Base-by-base conservation (phyloP, 2,329 filamentous ascomycete genomes). In the Epichloe uncinata region DNA sequence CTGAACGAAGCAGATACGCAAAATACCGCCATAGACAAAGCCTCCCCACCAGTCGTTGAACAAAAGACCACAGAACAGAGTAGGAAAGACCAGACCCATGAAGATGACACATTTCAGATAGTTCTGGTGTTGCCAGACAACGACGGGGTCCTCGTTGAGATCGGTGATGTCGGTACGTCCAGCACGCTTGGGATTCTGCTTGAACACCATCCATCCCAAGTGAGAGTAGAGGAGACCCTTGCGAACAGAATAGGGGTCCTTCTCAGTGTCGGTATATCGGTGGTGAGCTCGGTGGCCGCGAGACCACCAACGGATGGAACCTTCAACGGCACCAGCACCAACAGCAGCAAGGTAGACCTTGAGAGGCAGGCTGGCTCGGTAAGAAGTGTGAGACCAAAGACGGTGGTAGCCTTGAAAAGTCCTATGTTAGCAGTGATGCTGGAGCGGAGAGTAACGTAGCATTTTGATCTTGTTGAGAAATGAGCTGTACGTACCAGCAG, bases 151-250 rank as follows among this genome's bases (percentile, higher is more conserved):
- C 66, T 91, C 85, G 71, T 93, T 93, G 58, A 94, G 73, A 62
- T 94, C 88, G 60, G 84, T 84, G 62, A 94, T 93, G 60, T 94
- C 87, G 67, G 86, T 90, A 54, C 87, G 85, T 61, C 88, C 88
- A 61, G 88, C 87, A 55, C 84, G 78, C 77, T 91, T 91, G 56
- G 87, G 86, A 73, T 94, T 91, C 73, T 94, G 87, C 77, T 91
- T 91, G 77, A 94, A 82, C 62, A 94, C 70, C 86, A 94, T 93
- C 87, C 87, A 94, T 61, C 87, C 87, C 51, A 94, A 73, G 71
- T 70, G 64, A 15, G 80, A 88, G 77, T 90, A 91, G 58, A 88
- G 70, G 46, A 93, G 77, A 58, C 87, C 87, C 75, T 94, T 94
- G 71, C 86, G 83, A 59, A 94, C 87, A 22, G 85, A 90, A 74